Evolutionary conservation across 2,329 filamentous ascomycete genomes (phyloP), one percentile per base, ranked within the genome.

Genomic region (Berkeleyomyces rouxiae): DNA sequence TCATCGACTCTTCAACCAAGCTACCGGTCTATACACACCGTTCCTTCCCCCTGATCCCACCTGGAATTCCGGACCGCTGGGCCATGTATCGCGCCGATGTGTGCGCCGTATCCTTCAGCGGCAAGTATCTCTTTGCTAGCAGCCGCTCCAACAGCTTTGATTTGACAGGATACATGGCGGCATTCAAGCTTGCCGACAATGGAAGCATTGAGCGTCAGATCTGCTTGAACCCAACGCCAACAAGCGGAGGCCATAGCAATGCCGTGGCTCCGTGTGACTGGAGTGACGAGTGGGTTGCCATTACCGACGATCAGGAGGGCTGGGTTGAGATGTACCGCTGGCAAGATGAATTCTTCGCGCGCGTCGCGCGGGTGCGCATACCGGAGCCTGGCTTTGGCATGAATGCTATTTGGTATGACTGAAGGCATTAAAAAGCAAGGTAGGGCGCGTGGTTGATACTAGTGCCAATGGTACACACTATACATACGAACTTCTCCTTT

Each of bases 341-440:
- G 87, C 79, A 86, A 67, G 85, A 90, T 64, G 89, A 93, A 77
- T 88, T 86, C 68, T 74, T 95, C 61, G 85, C 83, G 1, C 77
- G 89, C 3, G 89, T 95, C 6, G 89, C 89, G 13, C 79, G 87
- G 66, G 77, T 88, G 66, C 83, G 88, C 67, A 84, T 95, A 44
- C 83, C 84, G 4, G 90, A 95, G 75, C 88, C 87, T n/a, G 90
- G 90, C 1, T 95, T 95, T 71, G 89, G 89, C 1, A 95, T 95
- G 90, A 95, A 95, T 74, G 89, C 89, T n/a, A 90, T 95, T 66
- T 95, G 90, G 90, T 93, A 93, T 72, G 87, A 95, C 64, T 76
- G 66, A 58, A 60, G 10, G 37, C 2, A 16, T n/a, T 13, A 40
- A 51, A 51, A 3, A 42, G 10, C 10, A 51, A 33, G 47, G 9